These are phyloP conservation scores for Speleostelium caveatum DNA, from an alignment of 78 protist genomes.

Conservation along the genomic window DNA sequence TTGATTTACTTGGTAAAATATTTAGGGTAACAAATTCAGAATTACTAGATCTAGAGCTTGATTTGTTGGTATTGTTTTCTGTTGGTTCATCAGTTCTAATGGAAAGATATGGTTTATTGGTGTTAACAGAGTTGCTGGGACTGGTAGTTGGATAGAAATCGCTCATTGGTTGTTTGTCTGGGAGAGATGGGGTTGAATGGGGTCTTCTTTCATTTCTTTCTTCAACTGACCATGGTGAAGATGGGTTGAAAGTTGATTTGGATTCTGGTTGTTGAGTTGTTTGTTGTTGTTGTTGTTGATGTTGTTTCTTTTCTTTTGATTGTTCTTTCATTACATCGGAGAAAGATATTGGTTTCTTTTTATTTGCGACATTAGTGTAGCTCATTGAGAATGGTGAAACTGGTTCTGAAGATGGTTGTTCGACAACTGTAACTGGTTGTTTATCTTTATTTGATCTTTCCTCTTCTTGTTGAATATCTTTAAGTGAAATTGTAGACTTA, in stretches of 20 bases:
- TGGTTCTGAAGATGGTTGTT: not conserved
- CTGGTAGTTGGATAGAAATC: not conserved
- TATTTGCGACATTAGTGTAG: not conserved
- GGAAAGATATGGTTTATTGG: constrained; percentile 19
- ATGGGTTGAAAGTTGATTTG: constrained; percentile 27
- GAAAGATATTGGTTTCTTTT: constrained; percentile 39
- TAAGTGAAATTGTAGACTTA: not conserved
- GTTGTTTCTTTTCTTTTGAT: constrained; percentile 48
- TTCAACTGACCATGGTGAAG: constrained; percentile 66
- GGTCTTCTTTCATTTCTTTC: not conserved
- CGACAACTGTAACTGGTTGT: not conserved
- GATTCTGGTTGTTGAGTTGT: constrained; percentile 26
- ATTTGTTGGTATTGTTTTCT: not conserved
- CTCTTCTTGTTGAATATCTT: constrained; percentile 13
- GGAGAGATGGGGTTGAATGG: not conserved
- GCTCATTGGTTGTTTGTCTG: not conserved
- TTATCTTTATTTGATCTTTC: constrained; percentile 13
- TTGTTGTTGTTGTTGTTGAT: constrained; percentile 52
- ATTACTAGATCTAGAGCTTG: not conserved
- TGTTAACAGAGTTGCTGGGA: not conserved
- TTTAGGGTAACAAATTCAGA: constrained; percentile 25
- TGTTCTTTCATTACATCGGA: constrained; percentile 72
- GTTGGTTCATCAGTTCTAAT: constrained; percentile 11
- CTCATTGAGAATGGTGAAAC: not conserved
- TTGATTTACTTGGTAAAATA: constrained; percentile 38